phyloP scores from a whole-genome alignment of 2,329 filamentous ascomycete species.

The Epichloe gansuensis region DNA sequence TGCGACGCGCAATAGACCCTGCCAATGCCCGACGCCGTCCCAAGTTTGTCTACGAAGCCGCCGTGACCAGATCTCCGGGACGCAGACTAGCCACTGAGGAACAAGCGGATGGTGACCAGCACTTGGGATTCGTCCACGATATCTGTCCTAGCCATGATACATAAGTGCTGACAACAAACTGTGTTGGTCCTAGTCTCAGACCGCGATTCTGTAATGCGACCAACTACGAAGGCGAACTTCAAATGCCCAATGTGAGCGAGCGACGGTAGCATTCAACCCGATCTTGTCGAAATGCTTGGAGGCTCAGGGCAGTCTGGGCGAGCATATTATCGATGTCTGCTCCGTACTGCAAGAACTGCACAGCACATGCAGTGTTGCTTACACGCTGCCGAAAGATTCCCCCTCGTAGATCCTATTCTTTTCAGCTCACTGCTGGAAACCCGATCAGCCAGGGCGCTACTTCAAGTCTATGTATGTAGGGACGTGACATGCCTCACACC shows the following conservation, averaged over 20 bases:
- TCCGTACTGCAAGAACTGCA: no score
- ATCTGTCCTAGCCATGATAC: neutral
- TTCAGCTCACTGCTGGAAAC: neutral
- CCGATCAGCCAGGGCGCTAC: no score
- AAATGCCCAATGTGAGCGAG: neutral
- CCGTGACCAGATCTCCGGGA: constrained; percentile 23
- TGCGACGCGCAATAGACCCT: neutral
- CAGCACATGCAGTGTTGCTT: neutral
- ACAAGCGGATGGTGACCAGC: neutral
- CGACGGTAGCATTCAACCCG: neutral
- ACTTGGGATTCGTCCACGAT: neutral
- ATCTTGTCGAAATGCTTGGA: neutral
- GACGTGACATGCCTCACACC: neutral
- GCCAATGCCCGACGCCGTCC: neutral
- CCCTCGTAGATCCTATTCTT: neutral
- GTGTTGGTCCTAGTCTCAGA: neutral
- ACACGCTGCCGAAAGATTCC: neutral
- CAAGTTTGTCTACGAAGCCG: constrained; percentile 19
- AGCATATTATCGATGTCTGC: no score
- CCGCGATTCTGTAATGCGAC: neutral
- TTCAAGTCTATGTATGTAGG: no score
- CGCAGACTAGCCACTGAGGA: neutral
- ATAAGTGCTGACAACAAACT: neutral
- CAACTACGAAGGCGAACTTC: neutral
- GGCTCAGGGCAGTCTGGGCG: no score